Base-by-base conservation (phyloP, 495 filamentous ascomycete genomes). In the Choiromyces venosus region DNA sequence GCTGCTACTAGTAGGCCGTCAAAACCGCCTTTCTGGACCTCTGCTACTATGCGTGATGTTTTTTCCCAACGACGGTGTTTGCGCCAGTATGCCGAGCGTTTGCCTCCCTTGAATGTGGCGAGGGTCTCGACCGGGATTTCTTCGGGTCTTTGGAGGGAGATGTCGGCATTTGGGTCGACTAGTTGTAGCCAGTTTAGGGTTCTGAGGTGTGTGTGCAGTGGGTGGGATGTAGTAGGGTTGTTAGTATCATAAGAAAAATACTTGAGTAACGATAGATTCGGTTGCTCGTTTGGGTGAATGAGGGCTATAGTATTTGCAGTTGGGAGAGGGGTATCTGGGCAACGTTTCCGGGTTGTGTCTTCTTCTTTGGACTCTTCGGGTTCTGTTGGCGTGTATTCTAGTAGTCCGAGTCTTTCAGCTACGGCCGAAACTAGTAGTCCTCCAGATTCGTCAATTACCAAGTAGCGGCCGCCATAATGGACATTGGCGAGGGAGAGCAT, bases 181-280 rank as follows among this genome's bases (percentile, higher is more conserved):
- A 99, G 86, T 83, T 97, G 93, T 1, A 99, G 86, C 93, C 93
- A 98, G 61, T 91, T 93, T 52, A 97, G 84, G 0, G 89, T 88
- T 80, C 93, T 91, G 36, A 99, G 89, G 81, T 94, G 91, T 25
- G 86, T 89, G 83, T 89, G 85, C 6, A 99, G 87, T 0, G 95
- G 95, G 78, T 99, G 96, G 5, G 82, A 71, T 8, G 81, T 56
- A 5, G 83, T 78, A 3, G 92, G 91, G 66, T 86, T 86, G 71
- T 88, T 88, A 66, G 84, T 82, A 78, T 96, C 92, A 82, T 90
- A 98, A 76, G 86, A 85, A 82, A 96, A 98, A 84, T 96, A 93
- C 80, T 91, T 91, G 71, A 99, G 87, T 37, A 96, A 85, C 1
- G 89, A 88, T 66, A 97, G 86, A 78, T 97, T 98, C 0, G 95